Conservation (phyloP, 2,329 filamentous ascomycete species). For the Neospermospora avenae region DNA sequence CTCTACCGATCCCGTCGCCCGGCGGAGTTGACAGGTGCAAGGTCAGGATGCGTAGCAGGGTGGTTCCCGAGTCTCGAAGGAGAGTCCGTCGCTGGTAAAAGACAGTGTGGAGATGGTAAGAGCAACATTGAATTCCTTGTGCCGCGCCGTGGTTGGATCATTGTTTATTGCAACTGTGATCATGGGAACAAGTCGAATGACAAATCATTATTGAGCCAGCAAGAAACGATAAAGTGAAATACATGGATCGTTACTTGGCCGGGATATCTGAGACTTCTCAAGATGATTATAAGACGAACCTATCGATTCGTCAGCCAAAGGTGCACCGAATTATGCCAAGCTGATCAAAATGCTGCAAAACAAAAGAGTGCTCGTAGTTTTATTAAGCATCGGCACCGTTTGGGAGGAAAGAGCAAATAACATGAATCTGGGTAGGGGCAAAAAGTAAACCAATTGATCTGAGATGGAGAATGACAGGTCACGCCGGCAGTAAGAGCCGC, state of each 20-base stretch:
- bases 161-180: background rate
- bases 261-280: background rate
- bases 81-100: background rate
- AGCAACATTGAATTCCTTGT: background rate
- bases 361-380: background rate
- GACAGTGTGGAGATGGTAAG: background rate
- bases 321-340: background rate
- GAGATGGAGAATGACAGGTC: background rate
- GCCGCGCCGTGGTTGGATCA: background rate
- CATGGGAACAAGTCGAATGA: background rate
- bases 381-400: background rate
- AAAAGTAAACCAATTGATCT: background rate
- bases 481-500: slow-evolving; percentile 1
- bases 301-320: background rate
- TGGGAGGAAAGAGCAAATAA: background rate
- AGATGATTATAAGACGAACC: background rate
- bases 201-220: background rate
- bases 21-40: background rate
- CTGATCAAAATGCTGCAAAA: background rate
- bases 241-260: background rate
- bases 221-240: background rate
- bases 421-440: background rate
- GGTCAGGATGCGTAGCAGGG: background rate
- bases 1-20: background rate
- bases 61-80: background rate